phyloP scores from a whole-genome alignment of 139 green algal genomes.

The Chlorella sp. region DNA sequence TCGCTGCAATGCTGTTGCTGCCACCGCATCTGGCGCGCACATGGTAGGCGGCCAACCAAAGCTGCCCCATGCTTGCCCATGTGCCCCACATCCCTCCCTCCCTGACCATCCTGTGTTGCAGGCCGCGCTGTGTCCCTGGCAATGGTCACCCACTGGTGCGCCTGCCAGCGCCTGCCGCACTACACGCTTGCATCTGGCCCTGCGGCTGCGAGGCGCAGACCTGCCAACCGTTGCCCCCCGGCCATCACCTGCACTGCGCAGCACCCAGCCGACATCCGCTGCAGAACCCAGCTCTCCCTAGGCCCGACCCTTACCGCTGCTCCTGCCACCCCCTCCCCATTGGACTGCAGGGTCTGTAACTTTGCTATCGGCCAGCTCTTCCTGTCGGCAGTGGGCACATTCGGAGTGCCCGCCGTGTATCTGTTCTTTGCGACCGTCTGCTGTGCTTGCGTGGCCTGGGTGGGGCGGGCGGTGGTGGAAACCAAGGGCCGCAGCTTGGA shows the following conservation, averaged over 20 bases:
- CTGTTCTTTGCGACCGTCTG: constrained; percentile 80
- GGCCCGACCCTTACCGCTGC: too few species aligned
- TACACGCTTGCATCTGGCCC: too few species aligned
- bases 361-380: constrained; percentile 89
- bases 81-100: neutral
- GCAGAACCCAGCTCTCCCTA: too few species aligned
- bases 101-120: constrained; percentile 15
- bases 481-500: constrained; percentile 86
- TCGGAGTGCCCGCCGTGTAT: constrained; percentile 74
- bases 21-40: too few species aligned
- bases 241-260: too few species aligned
- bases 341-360: constrained; percentile 77
- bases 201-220: too few species aligned
- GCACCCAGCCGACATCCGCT: too few species aligned
- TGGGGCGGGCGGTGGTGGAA: constrained; percentile 68
- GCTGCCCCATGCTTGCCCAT: too few species aligned
- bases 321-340: too few species aligned
- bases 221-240: too few species aligned
- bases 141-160: constrained; percentile 69
- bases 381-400: constrained; percentile 58
- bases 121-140: constrained; percentile 62
- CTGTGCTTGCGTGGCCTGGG: constrained; percentile 58
- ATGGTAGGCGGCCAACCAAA: too few species aligned
- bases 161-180: too few species aligned
- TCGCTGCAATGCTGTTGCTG: neutral